Conservation (phyloP, 2,329 filamentous ascomycete species). For the Pseudovirgaria hyperparasitica region DNA sequence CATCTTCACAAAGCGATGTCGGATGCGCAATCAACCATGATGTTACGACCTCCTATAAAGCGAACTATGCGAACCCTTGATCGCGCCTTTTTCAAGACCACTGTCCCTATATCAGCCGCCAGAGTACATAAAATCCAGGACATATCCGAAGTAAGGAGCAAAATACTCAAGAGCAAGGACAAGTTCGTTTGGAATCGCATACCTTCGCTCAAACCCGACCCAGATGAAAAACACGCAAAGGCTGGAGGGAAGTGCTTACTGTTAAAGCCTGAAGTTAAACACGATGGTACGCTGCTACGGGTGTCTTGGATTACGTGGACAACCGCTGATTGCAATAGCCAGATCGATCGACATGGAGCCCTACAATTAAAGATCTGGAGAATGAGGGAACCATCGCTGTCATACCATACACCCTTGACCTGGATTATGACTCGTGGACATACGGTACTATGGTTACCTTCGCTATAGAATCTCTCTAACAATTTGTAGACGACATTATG, state of each 20-base stretch:
- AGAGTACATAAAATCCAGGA: conserved; percentile 62
- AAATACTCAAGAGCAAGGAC: conserved; percentile 53
- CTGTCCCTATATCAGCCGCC: conserved; percentile 64
- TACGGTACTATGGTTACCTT: conserved; percentile 57
- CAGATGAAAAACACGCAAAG: conserved; percentile 43
- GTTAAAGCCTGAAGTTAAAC: conserved; percentile 29
- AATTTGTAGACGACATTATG: conserved; percentile 63
- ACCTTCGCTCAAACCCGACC: conserved; percentile 46
- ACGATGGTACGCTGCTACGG: conserved; percentile 16
- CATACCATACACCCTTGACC: conserved; percentile 59
- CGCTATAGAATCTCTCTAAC: conserved; percentile 2
- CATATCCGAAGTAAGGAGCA: conserved; percentile 58
- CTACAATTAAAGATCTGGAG: conserved; percentile 54
- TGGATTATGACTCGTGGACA: conserved; percentile 79
- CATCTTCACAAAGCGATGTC: too few relatives aligned
- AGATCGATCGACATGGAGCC: conserved; percentile 67
- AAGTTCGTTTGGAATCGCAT: conserved; percentile 52
- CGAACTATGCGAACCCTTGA: conserved; percentile 72
- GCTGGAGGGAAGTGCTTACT: conserved; percentile 32
- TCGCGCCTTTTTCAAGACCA: conserved; percentile 68
- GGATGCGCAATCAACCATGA: too few relatives aligned
- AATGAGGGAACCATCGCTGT: conserved; percentile 55
- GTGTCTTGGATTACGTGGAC: conserved; percentile 10
- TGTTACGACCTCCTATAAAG: conserved; percentile 71
- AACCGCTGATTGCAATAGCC: conserved; percentile 25